Conservation (phyloP, 352 stramenopile genomes). For the Phytophthora sansomeana region DNA sequence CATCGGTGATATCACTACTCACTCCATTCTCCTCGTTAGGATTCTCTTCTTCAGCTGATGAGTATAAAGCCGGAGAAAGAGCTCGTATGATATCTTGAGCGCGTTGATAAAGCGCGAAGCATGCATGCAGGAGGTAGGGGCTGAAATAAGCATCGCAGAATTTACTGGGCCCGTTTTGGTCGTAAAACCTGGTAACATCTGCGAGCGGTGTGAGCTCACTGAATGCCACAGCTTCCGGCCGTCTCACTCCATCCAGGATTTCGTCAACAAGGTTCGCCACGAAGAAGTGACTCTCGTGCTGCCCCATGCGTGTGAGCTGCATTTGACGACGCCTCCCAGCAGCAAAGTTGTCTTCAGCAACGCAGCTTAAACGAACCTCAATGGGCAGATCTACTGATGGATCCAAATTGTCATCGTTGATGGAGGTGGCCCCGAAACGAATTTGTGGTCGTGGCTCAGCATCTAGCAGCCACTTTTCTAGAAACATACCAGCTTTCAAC, state of each 20-base stretch:
- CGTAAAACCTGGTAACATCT: constrained; percentile 45
- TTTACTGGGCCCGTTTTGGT: constrained; percentile 16
- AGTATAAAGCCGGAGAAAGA: not conserved
- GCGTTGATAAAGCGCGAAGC: constrained; percentile 37
- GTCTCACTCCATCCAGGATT: constrained; percentile 49
- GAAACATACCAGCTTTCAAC: constrained; percentile 51
- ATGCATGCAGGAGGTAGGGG: constrained; percentile 30
- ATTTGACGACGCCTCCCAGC: constrained; percentile 36
- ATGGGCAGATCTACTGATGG: constrained; percentile 20
- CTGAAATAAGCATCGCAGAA: constrained; percentile 56
- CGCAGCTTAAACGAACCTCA: constrained; percentile 59
- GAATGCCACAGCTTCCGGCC: constrained; percentile 37
- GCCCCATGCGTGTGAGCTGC: constrained; percentile 23
- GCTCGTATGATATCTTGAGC: constrained; percentile 24
- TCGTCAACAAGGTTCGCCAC: constrained; percentile 65
- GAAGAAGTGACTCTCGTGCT: constrained; percentile 51
- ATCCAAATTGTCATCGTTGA: not conserved
- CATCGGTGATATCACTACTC: not conserved
- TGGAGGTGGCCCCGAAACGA: constrained; percentile 4
- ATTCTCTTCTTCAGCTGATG: constrained; percentile 8
- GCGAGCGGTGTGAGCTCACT: constrained; percentile 34
- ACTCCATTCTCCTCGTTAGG: constrained; percentile 4
- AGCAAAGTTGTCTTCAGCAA: constrained; percentile 69
- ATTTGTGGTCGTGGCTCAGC: constrained; percentile 53
- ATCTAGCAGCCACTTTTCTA: constrained; percentile 79